Percentiles rank a stretch among this genome's conserved stretches.
phyloP scores from a whole-genome alignment of 2,329 filamentous ascomycete species.

The Zymoseptoria crescenta region DNA sequence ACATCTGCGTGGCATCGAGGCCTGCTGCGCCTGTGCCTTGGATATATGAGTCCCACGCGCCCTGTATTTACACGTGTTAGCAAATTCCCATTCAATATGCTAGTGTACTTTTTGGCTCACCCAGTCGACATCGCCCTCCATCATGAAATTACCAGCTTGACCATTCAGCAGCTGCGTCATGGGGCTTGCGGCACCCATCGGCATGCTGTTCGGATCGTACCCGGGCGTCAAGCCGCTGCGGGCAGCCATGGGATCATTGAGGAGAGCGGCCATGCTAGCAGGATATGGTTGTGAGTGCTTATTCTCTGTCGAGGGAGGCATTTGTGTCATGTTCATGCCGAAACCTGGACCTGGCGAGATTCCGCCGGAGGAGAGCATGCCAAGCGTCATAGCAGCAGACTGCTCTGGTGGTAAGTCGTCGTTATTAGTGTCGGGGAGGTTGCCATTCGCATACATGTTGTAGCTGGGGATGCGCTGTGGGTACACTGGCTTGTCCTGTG shows the following conservation, averaged over 20 bases:
- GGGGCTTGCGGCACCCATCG: slow-evolving; percentile 24
- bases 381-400: slow-evolving; percentile 62
- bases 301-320: slow-evolving; percentile 10
- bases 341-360: slow-evolving; percentile 40
- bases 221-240: slow-evolving; percentile 29
- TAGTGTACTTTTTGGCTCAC: slow-evolving; percentile 37
- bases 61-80: slow-evolving; percentile 34
- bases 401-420: slow-evolving; percentile 54
- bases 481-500: slow-evolving; percentile 1
- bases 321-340: slow-evolving; percentile 11
- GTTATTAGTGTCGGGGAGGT: slow-evolving; percentile 34
- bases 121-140: slow-evolving; percentile 42
- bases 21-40: slow-evolving; percentile 44
- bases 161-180: slow-evolving; percentile 28
- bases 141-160: slow-evolving; percentile 40
- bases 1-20: slow-evolving; percentile 37
- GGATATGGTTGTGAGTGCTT: slow-evolving; percentile 20
- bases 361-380: slow-evolving; percentile 56
- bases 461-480: slow-evolving; percentile 13
- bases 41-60: slow-evolving; percentile 63
- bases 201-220: slow-evolving; percentile 29
- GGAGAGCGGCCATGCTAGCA: slow-evolving; percentile 27
- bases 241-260: slow-evolving; percentile 26
- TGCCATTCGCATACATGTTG: slow-evolving; percentile 28
- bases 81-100: background rate